These are phyloP conservation scores for Trifolium subterraneum DNA, from an alignment of 306 rosid species.

Conservation along the genomic window DNA sequence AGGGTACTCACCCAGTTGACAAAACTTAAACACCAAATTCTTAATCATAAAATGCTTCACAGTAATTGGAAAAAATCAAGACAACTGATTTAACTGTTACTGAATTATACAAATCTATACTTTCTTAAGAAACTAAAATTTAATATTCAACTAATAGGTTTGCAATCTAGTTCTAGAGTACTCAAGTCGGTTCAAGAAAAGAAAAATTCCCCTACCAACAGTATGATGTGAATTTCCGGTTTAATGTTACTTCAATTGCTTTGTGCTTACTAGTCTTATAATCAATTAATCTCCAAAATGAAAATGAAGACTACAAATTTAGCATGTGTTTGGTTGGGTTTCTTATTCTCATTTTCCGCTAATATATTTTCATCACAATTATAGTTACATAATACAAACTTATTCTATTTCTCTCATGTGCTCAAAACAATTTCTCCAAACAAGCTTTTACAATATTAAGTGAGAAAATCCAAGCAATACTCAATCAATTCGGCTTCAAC, in stretches of 20 bases:
- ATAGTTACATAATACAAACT: background rate
- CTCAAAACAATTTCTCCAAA: background rate
- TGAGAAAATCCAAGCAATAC: background rate
- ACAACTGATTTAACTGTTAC: background rate
- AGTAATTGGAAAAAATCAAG: slow-evolving; percentile 2
- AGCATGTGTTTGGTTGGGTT: background rate
- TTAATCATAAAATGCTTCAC: background rate
- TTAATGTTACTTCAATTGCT: background rate
- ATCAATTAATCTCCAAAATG: background rate
- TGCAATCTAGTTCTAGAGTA: background rate
- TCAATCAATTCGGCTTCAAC: slow-evolving; percentile 12
- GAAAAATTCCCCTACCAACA: background rate
- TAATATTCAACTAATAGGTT: background rate
- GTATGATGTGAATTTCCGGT: background rate
- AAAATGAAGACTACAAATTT: background rate
- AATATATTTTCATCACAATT: background rate
- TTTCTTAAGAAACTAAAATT: background rate
- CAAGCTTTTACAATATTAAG: background rate
- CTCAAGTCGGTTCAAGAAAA: background rate
- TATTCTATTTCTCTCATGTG: background rate
- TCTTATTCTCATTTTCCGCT: background rate
- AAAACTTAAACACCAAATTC: slow-evolving; percentile 1
- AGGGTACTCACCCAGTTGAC: slow-evolving; percentile 13
- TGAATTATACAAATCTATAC: background rate
- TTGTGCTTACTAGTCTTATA: background rate